Evolutionary conservation across 2,329 filamentous ascomycete genomes (phyloP).

Genomic region (Ascochyta viciae-villosae): DNA sequence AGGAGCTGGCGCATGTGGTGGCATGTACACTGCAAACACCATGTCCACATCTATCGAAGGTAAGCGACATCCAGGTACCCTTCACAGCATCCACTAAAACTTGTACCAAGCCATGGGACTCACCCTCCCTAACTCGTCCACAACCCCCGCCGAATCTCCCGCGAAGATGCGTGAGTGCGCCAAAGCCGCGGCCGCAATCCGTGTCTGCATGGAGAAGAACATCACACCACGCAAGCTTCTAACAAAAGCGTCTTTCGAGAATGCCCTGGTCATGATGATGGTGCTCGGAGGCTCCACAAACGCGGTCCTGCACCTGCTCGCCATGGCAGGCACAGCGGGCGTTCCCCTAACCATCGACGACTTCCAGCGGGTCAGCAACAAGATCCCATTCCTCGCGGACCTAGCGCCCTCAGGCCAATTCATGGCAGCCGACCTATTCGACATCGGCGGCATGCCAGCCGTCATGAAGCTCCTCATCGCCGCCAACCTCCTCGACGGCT

Average conservation of each 20-base stretch:
- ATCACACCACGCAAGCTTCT: constrained; percentile 82
- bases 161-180: constrained; percentile 88
- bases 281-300: constrained; percentile 90
- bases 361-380: constrained; percentile 79
- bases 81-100: constrained; percentile 6
- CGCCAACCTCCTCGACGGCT: constrained; percentile 75
- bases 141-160: constrained; percentile 79
- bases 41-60: constrained; percentile 87
- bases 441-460: constrained; percentile 82
- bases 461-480: constrained; percentile 87
- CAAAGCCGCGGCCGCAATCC: constrained; percentile 79
- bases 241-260: constrained; percentile 82
- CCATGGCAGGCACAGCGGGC: constrained; percentile 86
- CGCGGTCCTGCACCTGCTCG: constrained; percentile 85
- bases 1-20: constrained; percentile 80
- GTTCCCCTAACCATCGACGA: constrained; percentile 82
- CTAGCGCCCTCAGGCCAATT: constrained; percentile 84
- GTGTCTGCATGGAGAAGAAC: constrained; percentile 79
- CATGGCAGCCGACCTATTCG: constrained; percentile 87
- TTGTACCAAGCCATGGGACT: constrained; percentile 73
- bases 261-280: constrained; percentile 90
- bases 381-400: constrained; percentile 85
- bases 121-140: constrained; percentile 81
- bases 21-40: constrained; percentile 95
- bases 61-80: not conserved